Base-by-base conservation (phyloP, 2,329 filamentous ascomycete genomes). In the Xylariaceae sp. region DNA sequence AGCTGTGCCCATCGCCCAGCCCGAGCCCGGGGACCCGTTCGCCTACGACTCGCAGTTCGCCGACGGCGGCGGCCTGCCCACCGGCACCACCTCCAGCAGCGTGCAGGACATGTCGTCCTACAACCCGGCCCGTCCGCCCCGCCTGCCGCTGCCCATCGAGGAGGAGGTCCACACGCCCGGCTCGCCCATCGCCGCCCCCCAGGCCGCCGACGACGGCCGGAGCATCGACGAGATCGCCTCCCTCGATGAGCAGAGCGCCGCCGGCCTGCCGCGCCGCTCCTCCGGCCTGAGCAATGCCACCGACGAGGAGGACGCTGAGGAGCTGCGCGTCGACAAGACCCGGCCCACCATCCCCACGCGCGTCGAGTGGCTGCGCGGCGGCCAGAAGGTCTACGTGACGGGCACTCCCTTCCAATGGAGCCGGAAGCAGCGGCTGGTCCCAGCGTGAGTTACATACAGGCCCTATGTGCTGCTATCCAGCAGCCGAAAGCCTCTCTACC, bases 321-420 rank as follows among this genome's bases (percentile, higher is more conserved):
- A 88, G 53, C 71, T 90, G 52, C 73, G 80, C 24, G 76, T 84
- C 21, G 80, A 85, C 50, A 83, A 81, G 59, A 78, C 77, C 13
- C 75, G 80, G 42, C 82, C 83, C 24, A 84, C 84, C 6, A 84
- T 96, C 26, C 85, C 87, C 2, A 94, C 86, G 2, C 67, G 75
- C 37, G 77, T 98, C 38, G 84, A 93, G 60, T 98, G 92, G 92
- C 75, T 74, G 45, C 74, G 77, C 7, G 77, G 78, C 33, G 89
- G 85, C 38, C 84, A 94, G 37, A 93, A 89, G 60, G 78, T 96
- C 44, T 98, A 94, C 58, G 88, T 98, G 29, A 98, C 92, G 1
- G 90, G 90, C 45, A 96, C 92, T 14, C 95, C 96, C 55, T 93
- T 94, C 50, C 85, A 90, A 57, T 98, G 92, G 92, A 88, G 93